Base-by-base conservation (phyloP, 306 rosid species). In the Ammopiptanthus mongolicus region DNA sequence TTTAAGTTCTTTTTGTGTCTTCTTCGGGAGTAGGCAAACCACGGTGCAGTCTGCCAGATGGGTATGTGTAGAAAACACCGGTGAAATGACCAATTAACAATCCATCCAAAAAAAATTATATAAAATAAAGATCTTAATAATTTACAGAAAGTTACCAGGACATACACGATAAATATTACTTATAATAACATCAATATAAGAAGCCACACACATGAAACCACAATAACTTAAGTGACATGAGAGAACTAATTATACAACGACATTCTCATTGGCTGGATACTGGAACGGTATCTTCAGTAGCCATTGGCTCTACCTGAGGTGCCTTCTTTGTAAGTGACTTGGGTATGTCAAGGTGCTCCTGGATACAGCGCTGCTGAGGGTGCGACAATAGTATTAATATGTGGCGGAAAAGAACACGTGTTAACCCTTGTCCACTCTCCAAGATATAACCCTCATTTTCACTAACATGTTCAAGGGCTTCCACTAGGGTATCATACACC, bases 371-470 rank as follows among this genome's bases (percentile, higher is more conserved):
- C 72, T 95, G 99, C 72, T 87, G 99, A 69, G 99, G 97, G 81
- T 95, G 99, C 0, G 86, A 73, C 66, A 95, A 76, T 5, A 95
- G 88, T 37, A 84, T 37, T 44, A 91, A 87, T 83, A 87, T 79
- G 37, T 83, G 83, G 28, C 93, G 96, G 91, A 86, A 92, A 22
- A 92, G 85, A 41, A 84, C 69, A 14, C 97, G 96, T 6, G 84
- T 84, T 22, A 87, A 53, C 70, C 96, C 97, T 78, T 90, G 95
- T 31, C 99, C 99, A 23, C 92, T 95, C 96, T 95, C 99, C 73
- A 87, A 75, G 70, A 95, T 95, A 55, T 90, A 95, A 63, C 99
- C 99, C 87, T 91, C 97, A 10, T 87, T 86, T 77, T 95, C 97
- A 66, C 91, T 90, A 33, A 95, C 97, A 69, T 82, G 97, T 57